Conservation (phyloP, 2,329 filamentous ascomycete species). For the Ophiocordyceps sinensis region DNA sequence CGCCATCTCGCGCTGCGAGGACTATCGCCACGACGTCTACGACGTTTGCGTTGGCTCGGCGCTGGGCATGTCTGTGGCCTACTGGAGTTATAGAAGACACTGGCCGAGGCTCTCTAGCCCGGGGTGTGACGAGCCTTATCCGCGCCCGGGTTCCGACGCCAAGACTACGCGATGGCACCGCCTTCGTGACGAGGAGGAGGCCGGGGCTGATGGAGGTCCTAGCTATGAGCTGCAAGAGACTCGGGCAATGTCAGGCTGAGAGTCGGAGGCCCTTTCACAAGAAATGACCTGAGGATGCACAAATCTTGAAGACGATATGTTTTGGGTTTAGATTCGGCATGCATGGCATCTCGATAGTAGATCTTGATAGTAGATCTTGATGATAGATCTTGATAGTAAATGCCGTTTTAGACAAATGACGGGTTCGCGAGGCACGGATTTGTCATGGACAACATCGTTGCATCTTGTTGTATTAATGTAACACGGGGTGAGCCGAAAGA, state of each 20-base stretch:
- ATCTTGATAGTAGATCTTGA: no score
- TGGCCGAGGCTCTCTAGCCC: constrained; percentile 40
- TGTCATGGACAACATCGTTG: neutral
- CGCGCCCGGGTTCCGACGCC: constrained; percentile 24
- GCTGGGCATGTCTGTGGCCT: constrained; percentile 44
- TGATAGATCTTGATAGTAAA: no score
- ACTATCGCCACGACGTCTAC: constrained; percentile 58
- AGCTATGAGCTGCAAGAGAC: constrained; percentile 10
- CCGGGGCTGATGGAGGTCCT: constrained; percentile 22
- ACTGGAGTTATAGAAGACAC: constrained; percentile 52
- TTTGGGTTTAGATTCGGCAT: no score
- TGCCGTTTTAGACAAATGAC: no score
- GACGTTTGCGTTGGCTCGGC: constrained; percentile 49
- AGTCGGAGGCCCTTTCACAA: neutral
- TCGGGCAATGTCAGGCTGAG: constrained; percentile 11
- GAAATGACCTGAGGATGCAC: no score
- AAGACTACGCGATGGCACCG: constrained; percentile 22
- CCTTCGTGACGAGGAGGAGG: constrained; percentile 40
- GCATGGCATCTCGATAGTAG: no score
- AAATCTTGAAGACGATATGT: no score
- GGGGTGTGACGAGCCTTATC: constrained; percentile 43
- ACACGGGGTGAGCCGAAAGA: neutral
- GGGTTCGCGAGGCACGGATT: neutral
- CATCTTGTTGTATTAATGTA: neutral
- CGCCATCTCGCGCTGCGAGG: constrained; percentile 53